Percentiles rank a stretch among this genome's conserved stretches.
Evolutionary conservation across 2,329 filamentous ascomycete species (phyloP).

Genomic region (Biscogniauxia sp.): DNA sequence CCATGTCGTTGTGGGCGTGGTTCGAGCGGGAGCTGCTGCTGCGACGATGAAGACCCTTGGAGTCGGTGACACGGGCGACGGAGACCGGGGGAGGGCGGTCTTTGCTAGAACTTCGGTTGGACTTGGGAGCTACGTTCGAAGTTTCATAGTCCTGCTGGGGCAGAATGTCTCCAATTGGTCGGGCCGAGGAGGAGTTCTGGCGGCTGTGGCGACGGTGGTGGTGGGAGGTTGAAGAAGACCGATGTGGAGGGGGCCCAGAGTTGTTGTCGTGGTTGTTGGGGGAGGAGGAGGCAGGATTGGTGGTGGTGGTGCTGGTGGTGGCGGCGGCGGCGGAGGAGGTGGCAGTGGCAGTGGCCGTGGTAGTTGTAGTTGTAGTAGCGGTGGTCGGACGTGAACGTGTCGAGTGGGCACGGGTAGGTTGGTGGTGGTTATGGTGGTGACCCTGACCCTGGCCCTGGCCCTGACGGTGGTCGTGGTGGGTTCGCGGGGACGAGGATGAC

Average conservation of each 20-base stretch:
- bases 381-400: conserved; percentile 35
- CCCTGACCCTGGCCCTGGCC: conserved; percentile 30
- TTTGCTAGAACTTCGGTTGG: conserved; percentile 64
- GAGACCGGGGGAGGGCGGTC: conserved; percentile 49
- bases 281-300: conserved; percentile 15
- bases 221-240: conserved; percentile 28
- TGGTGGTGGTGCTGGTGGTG: conserved; percentile 23
- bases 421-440: conserved; percentile 28
- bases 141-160: conserved; percentile 72
- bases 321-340: conserved; percentile 21
- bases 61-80: conserved; percentile 53
- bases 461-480: conserved; percentile 31
- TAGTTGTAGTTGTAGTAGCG: conserved; percentile 17
- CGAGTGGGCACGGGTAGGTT: conserved; percentile 36
- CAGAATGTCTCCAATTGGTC: conserved; percentile 42
- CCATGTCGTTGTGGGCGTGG: conserved; percentile 44
- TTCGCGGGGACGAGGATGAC: conserved; percentile 20
- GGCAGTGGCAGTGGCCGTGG: conserved; percentile 14
- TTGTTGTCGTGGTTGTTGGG: conserved; percentile 22
- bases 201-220: conserved; percentile 39
- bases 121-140: conserved; percentile 60
- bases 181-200: conserved; percentile 40
- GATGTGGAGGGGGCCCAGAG: conserved; percentile 22
- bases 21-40: conserved; percentile 52
- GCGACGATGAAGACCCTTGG: conserved; percentile 46